A percentile compares a stretch with the other conserved stretches of the same genome.
phyloP scores from a whole-genome alignment of 768 basidiomycete genomes.

The Suillus sp. region DNA sequence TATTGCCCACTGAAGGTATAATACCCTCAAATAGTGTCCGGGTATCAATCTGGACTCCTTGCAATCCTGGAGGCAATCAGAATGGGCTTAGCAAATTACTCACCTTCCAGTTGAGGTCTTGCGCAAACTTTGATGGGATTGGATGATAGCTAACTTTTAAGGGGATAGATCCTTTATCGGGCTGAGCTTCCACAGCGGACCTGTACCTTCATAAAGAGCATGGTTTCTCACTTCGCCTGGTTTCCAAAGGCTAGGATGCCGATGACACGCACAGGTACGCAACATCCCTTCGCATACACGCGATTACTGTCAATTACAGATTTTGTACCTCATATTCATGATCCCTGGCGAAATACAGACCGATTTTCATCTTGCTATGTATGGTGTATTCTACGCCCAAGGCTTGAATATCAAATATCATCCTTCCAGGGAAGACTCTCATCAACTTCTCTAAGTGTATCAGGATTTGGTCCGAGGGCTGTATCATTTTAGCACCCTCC shows the following conservation, averaged over 20 bases:
- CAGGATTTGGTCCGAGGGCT: not conserved
- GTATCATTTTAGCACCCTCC: not conserved
- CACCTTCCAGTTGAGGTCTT: not conserved
- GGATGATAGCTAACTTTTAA: not conserved
- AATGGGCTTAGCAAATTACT: not conserved
- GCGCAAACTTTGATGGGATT: not conserved
- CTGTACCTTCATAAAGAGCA: not conserved
- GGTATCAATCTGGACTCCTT: not conserved
- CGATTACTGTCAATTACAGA: not conserved
- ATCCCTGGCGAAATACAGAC: not conserved
- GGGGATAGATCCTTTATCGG: not conserved
- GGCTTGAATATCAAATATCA: not conserved
- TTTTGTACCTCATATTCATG: not conserved
- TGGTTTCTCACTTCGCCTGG: not conserved
- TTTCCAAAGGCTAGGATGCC: not conserved
- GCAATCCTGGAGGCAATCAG: not conserved
- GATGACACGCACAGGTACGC: not conserved
- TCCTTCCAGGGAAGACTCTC: not conserved
- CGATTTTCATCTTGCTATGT: not conserved
- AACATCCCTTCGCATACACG: not conserved
- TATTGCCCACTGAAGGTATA: not conserved
- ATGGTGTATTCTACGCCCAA: not conserved
- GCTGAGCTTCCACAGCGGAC: not conserved
- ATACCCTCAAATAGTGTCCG: not conserved
- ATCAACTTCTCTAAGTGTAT: not conserved